These are phyloP conservation scores for Cucumis hystrix DNA, from an alignment of 306 rosid species.

Conservation along the genomic window DNA sequence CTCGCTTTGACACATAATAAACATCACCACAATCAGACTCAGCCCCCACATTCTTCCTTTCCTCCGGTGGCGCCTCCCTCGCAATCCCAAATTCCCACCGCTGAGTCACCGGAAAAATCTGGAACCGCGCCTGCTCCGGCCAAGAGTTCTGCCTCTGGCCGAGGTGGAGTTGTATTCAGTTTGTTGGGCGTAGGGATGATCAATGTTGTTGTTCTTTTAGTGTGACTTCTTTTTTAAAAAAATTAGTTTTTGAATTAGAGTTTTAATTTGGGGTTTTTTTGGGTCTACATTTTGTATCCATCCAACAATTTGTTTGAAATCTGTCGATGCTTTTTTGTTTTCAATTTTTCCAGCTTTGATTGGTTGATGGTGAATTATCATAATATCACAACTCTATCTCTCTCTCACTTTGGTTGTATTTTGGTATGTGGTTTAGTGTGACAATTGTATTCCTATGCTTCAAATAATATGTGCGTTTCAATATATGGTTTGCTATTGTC, in stretches of 20 bases:
- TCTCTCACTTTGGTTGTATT: not conserved
- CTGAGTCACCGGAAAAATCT: not conserved
- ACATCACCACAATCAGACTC: not conserved
- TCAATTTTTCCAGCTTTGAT: not conserved
- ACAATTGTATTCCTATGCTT: not conserved
- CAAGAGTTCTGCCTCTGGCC: not conserved
- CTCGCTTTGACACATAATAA: slow-evolving; percentile 23
- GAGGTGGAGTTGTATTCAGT: not conserved
- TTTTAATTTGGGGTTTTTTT: not conserved
- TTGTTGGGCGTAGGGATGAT: not conserved
- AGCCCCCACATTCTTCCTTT: not conserved
- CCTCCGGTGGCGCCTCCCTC: not conserved
- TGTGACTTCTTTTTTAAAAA: not conserved
- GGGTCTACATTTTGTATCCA: not conserved
- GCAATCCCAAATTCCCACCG: not conserved
- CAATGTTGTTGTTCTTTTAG: not conserved
- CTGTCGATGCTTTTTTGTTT: not conserved
- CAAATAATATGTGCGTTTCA: not conserved
- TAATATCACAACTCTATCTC: not conserved
- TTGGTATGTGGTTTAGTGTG: not conserved
- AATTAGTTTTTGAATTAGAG: not conserved
- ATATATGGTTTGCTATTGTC: not conserved
- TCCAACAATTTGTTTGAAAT: not conserved
- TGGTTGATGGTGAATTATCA: not conserved
- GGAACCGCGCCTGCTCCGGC: not conserved